phyloP scores from a whole-genome alignment of 2,329 filamentous ascomycete species.

The Teratosphaeria epicoccoides region DNA sequence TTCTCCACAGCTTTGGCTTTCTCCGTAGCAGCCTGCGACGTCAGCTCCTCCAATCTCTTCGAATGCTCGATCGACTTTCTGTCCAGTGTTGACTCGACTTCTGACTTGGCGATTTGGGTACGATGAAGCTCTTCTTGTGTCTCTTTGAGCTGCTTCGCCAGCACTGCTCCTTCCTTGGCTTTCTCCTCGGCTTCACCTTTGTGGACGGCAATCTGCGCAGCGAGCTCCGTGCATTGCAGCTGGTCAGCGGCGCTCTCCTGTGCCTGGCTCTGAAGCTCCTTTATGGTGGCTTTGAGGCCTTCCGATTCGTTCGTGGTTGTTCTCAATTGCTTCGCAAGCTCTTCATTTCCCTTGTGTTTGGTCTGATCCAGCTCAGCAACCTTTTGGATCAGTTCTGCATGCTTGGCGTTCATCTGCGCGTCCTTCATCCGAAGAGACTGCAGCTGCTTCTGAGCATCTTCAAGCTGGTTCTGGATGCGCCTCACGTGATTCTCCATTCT shows the following conservation, averaged over 20 bases:
- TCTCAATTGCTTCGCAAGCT: not conserved
- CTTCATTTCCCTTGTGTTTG: not conserved
- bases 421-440: slow-evolving; percentile 2
- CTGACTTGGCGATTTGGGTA: not conserved
- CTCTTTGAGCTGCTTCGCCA: slow-evolving; percentile 3
- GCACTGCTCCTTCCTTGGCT: slow-evolving; percentile 1
- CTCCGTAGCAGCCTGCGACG: slow-evolving; percentile 1
- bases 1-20: slow-evolving; percentile 1
- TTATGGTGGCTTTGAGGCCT: slow-evolving; percentile 1
- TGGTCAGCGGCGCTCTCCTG: not conserved
- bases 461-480: slow-evolving; percentile 2
- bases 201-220: slow-evolving; percentile 1
- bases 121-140: slow-evolving; percentile 1
- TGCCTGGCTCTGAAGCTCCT: not conserved
- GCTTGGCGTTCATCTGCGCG: not conserved
- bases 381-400: not conserved
- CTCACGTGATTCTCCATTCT: slow-evolving; percentile 9
- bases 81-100: slow-evolving; percentile 1
- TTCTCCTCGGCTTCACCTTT: slow-evolving; percentile 1
- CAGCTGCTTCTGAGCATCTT: slow-evolving; percentile 3
- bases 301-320: not conserved
- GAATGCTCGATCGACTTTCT: not conserved
- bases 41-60: not conserved
- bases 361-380: not conserved
- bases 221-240: slow-evolving; percentile 1